Evolutionary conservation across 371 early-diverging fungal genomes (phyloP), one percentile per base, ranked within the genome.

Genomic region (Blyttiomyces sp.): DNA sequence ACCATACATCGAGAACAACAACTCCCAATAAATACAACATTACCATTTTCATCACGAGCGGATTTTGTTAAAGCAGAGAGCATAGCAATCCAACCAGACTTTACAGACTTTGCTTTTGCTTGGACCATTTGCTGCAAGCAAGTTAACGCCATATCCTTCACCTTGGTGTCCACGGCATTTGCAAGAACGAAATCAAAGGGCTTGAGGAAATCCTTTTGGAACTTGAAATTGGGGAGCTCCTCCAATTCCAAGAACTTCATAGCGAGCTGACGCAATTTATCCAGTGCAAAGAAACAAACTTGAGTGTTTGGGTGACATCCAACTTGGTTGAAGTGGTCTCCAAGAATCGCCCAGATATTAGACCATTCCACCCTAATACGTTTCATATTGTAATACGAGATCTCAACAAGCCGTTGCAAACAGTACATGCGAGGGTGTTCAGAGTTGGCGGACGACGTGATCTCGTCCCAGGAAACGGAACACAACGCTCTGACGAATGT

Each of bases 301-400:
- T 88, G 87, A 27, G 88, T 80, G 75, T 93, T 91, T 28, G 85
- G 81, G 59, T 94, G 88, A 43, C 91, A 92, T 2, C 94, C 94
- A 19, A 94, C 94, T 61, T 89, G 86, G 72, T 92, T 91, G 63
- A 93, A 95, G 66, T 92, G 88, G 31, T 90, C 89, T 0, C 94
- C 94, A 1, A 96, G 77, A 16, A 95, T 89, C 1, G 88, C 86
- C 96, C 96, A 96, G 42, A 95, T 86, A 61, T 92, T 87, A 36
- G 91, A 88, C 96, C 96, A 96, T 73, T 96, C 96, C 61, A 94
- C 84, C 70, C 94, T 87, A 66, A 96, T 96, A 79, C 96, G 91
- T 46, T 85, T 86, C 96, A 96, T 96, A 77, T 96, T 96, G 82
- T 94, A 96, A 80, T 94, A 93, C 0, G 89, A 85, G 27, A 96